Conservation (phyloP, 257 asterid genomes). For the Gentiana dahurica region DNA sequence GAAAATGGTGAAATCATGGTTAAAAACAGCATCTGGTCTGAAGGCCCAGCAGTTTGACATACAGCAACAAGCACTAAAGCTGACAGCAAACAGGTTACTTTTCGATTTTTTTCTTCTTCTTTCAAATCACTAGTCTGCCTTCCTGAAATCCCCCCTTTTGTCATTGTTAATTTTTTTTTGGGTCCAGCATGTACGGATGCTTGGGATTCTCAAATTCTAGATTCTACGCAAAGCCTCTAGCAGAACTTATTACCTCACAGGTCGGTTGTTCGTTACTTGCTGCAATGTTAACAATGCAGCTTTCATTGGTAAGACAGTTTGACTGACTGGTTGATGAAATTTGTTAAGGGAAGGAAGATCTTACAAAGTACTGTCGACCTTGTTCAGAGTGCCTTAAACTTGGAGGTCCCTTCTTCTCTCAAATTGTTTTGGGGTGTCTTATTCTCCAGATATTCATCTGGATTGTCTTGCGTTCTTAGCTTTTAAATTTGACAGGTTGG, state of each 20-base stretch:
- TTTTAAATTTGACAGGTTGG: conserved; percentile 11
- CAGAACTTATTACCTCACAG: conserved; percentile 90
- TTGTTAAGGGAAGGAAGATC: conserved; percentile 87
- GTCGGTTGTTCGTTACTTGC: conserved; percentile 27
- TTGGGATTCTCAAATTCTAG: conserved; percentile 93
- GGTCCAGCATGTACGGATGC: conserved; percentile 91
- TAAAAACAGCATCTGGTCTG: conserved; percentile 78
- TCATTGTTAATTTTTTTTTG: conserved; percentile 13
- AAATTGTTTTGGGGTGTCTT: conserved; percentile 8
- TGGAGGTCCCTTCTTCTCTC: conserved; percentile 49
- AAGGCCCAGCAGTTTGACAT: conserved; percentile 89
- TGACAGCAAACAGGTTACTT: conserved; percentile 92
- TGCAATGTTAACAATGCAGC: background rate
- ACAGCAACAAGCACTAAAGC: conserved; percentile 92
- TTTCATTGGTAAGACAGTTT: conserved; percentile 6
- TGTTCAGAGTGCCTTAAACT: conserved; percentile 67
- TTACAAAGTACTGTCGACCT: conserved; percentile 91
- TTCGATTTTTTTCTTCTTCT: conserved; percentile 1
- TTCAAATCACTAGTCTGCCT: background rate
- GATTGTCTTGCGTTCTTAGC: conserved; percentile 9
- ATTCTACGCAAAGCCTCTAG: conserved; percentile 92
- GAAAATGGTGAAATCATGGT: conserved; percentile 59
- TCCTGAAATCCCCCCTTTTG: conserved; percentile 7
- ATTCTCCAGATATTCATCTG: conserved; percentile 4
- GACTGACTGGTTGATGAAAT: conserved; percentile 15